A percentile compares a stretch with the other conserved stretches of the same genome.
Evolutionary conservation across 1,284 basidiomycete species (phyloP).

Genomic region (Singerocomus rubriflavus): DNA sequence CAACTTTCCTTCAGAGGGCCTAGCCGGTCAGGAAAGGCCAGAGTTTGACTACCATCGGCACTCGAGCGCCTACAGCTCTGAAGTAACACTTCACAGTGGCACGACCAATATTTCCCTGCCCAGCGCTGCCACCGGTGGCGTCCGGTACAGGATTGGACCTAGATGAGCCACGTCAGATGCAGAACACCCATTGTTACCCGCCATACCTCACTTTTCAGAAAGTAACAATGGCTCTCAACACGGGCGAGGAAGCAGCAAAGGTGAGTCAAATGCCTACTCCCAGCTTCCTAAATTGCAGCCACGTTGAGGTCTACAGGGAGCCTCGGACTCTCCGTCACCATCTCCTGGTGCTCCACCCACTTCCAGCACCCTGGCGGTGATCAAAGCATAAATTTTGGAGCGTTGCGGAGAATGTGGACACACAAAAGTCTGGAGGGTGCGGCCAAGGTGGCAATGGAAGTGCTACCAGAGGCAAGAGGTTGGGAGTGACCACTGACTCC

Average conservation of each 20-base stretch:
- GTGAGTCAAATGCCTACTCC: conserved; percentile 46
- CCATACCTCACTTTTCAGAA: conserved; percentile 48
- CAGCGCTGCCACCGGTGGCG: conserved; percentile 46
- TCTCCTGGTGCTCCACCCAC: no score
- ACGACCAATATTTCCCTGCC: conserved; percentile 67
- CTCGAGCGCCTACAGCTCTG: conserved; percentile 46
- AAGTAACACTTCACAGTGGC: conserved; percentile 67
- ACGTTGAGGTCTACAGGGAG: no score
- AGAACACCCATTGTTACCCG: conserved; percentile 50
- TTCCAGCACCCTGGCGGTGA: no score
- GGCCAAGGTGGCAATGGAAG: no score
- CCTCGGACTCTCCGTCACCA: no score
- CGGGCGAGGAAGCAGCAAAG: conserved; percentile 56
- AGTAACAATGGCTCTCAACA: conserved; percentile 51
- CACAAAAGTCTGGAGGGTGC: no score
- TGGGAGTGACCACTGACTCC: no score
- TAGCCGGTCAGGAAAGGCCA: conserved; percentile 50
- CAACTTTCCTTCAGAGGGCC: conserved; percentile 51
- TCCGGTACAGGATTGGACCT: conserved; percentile 55
- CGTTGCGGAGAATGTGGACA: no score
- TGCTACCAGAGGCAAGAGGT: no score
- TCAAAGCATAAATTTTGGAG: no score
- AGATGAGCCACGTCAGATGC: conserved; percentile 48
- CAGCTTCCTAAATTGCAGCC: conserved; percentile 30
- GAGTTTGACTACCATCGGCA: conserved; percentile 66